Evolutionary conservation across 2,329 filamentous ascomycete genomes (phyloP), one percentile per base, ranked within the genome.

Genomic region (Calonectria multiphialidica): DNA sequence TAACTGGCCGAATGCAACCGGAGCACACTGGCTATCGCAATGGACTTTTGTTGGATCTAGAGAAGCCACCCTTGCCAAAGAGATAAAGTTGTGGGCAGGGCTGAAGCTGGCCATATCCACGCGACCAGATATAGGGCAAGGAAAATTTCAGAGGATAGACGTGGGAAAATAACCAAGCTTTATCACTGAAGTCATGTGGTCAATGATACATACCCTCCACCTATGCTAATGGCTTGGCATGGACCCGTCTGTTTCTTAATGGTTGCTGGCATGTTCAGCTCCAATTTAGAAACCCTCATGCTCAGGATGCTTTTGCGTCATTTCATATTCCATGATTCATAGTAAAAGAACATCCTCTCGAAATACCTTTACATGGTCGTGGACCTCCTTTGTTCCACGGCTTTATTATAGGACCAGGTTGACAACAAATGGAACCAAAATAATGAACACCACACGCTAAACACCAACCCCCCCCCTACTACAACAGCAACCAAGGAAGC

Each of bases 341-440:
- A 10, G 2, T 45, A 10, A 10, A n/a, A 45, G 1, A 9, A 2
- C 9, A 7, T 45, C 9, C 21, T 10, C 18, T 9, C 12, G 9
- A 9, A 47, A 23, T 23, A n/a, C 13, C 8, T 23, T 13, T 47
- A 13, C 44, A 23, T 47, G 42, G 18, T 45, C 18, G 5, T 45
- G 5, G 0, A 5, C 9, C 53, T 21, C 3, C 35, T 37, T 0
- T 59, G 7, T 12, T 40, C 6, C 21, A 59, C 53, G n/a, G 7
- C 9, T 23, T 40, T 40, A 18, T 59, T 59, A 25, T 59, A 59
- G 2, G 53, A 40, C 53, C 33, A 28, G 18, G 64, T 67, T 6
- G 64, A 63, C 8, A 67, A 25, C 4, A 67, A 44, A n/a, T 71
- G 69, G 33, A 68, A 73, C 50, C 62, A 66, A 12, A 70, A 70